These are phyloP conservation scores for Zygosaccharomyces kombuchaensis DNA, from an alignment of 805 yeast species.

Conservation along the genomic window DNA sequence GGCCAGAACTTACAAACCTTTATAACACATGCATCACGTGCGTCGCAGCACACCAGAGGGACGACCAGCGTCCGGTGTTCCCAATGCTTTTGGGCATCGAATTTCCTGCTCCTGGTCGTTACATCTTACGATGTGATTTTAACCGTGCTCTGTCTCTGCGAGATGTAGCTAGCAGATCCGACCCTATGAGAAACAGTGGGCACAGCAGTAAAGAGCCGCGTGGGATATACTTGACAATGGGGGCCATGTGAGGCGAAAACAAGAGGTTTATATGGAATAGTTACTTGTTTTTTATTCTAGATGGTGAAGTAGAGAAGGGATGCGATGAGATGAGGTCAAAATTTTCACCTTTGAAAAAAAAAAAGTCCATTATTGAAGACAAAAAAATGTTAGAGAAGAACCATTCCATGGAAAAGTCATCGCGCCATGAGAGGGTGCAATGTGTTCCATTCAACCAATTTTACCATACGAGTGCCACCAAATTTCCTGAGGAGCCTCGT, in stretches of 20 bases:
- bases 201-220: constrained; percentile 19
- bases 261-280: not conserved
- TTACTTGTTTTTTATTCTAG: not conserved
- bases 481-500: constrained; percentile 11
- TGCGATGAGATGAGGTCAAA: constrained; percentile 1
- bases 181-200: constrained; percentile 19
- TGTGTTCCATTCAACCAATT: constrained; percentile 6
- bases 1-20: not conserved
- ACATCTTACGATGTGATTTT: constrained; percentile 2
- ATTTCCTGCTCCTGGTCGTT: not conserved
- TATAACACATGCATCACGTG: not conserved
- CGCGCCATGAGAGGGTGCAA: not conserved
- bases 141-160: constrained; percentile 9
- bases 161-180: constrained; percentile 14
- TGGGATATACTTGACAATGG: constrained; percentile 14
- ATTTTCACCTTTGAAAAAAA: constrained; percentile 2
- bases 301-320: not conserved
- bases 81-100: not conserved
- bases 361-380: not conserved
- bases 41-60: not conserved
- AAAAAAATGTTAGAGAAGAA: not conserved
- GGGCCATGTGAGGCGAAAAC: constrained; percentile 1
- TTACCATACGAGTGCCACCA: constrained; percentile 8
- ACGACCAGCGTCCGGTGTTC: not conserved
- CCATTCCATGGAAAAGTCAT: not conserved